These are phyloP conservation scores for Colletotrichum sp. DNA, from an alignment of 2,329 filamentous ascomycete species.

Conservation along the genomic window DNA sequence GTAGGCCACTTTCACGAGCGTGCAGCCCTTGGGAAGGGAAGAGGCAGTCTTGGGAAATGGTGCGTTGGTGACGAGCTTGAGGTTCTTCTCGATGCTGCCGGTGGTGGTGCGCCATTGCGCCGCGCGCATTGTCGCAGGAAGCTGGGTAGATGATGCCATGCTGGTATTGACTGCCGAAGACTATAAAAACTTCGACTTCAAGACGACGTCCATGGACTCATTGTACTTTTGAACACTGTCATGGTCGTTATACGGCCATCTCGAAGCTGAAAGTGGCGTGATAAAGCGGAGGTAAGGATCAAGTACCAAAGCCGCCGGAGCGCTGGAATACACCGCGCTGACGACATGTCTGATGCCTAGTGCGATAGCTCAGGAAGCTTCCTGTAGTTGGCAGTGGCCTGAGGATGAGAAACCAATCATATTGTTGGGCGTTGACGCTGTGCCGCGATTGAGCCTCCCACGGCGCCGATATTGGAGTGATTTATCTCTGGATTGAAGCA, in stretches of 20 bases:
- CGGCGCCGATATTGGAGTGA: not conserved
- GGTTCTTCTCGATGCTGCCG: conserved; percentile 36
- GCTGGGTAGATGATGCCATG: not conserved
- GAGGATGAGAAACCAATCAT: not conserved
- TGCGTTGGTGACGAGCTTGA: conserved; percentile 28
- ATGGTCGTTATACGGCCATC: not conserved
- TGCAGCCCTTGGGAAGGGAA: conserved; percentile 30
- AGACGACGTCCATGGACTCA: not conserved
- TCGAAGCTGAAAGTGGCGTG: not conserved
- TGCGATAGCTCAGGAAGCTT: not conserved
- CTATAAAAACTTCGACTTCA: not conserved
- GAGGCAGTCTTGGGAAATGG: conserved; percentile 5
- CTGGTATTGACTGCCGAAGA: not conserved
- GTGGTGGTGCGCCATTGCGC: not conserved
- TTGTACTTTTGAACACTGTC: not conserved
- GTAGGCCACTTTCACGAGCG: conserved; percentile 47
- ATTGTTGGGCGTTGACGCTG: not conserved
- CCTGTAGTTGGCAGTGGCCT: not conserved
- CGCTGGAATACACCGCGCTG: not conserved
- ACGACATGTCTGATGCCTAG: not conserved
- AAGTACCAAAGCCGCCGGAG: not conserved
- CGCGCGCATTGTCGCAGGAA: not conserved
- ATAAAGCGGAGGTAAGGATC: not conserved
- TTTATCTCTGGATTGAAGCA: not conserved
- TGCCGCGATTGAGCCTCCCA: not conserved